Evolutionary conservation across 2,329 filamentous ascomycete species (phyloP).

Genomic region (Dendryphion nanum): DNA sequence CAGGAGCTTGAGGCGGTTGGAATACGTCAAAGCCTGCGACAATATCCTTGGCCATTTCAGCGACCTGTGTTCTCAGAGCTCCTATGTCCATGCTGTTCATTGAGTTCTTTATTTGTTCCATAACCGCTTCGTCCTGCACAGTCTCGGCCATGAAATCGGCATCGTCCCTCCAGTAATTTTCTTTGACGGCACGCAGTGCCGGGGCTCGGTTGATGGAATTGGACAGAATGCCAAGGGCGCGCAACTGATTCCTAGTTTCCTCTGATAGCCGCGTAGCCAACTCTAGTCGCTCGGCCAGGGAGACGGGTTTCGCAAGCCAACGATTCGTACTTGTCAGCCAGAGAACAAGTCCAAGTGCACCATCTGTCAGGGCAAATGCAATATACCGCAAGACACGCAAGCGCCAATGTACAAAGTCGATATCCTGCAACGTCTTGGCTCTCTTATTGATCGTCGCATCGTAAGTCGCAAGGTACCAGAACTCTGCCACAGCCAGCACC

Average conservation of each 20-base stretch:
- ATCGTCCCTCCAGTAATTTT: conserved; percentile 80
- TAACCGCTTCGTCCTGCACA: conserved; percentile 75
- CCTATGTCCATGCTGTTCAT: conserved; percentile 64
- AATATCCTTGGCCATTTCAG: conserved; percentile 43
- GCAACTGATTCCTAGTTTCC: conserved; percentile 63
- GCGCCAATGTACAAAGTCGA: conserved; percentile 72
- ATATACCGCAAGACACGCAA: conserved; percentile 63
- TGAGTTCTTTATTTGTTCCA: conserved; percentile 68
- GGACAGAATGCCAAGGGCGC: conserved; percentile 70
- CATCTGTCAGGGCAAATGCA: conserved; percentile 65
- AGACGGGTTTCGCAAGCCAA: conserved; percentile 64
- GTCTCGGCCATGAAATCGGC: conserved; percentile 68
- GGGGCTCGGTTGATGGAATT: conserved; percentile 78
- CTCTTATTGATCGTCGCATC: conserved; percentile 63
- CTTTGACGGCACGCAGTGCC: conserved; percentile 62
- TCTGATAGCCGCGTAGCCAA: conserved; percentile 56
- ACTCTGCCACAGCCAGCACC: conserved; percentile 61
- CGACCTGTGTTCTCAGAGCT: conserved; percentile 62
- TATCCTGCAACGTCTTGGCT: conserved; percentile 58
- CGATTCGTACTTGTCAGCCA: conserved; percentile 80
- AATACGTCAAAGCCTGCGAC: conserved; percentile 31
- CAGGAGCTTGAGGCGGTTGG: conserved; percentile 7
- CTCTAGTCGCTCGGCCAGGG: conserved; percentile 66
- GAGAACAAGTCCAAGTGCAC: conserved; percentile 61
- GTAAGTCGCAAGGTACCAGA: conserved; percentile 65